Evolutionary conservation across 1,139 yeast species (phyloP), one percentile per base, ranked within the genome.

Genomic region (Suhomyces chickasaworum): DNA sequence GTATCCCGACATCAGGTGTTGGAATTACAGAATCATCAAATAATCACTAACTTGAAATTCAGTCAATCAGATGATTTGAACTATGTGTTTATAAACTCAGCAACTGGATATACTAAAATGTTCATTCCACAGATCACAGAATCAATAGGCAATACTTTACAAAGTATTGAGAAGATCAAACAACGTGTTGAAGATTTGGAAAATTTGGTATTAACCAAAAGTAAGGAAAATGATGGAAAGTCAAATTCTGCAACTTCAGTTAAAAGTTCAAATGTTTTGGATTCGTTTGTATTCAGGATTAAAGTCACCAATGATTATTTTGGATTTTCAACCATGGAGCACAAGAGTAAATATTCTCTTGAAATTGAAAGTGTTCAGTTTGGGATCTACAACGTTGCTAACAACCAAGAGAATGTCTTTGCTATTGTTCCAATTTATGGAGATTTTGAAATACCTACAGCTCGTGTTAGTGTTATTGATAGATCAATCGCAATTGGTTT

Each of bases 361-460:
- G 78, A 68, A 48, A 44, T 67, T 2, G 77, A 71, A 42, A 59
- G 59, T 4, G 48, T 61, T 1, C 49, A 60, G 0, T 37, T 59
- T 23, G 59, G 63, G 12, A 41, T 56, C 21, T 53, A 51, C 41
- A 68, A 68, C 50, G 58, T 69, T 16, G 57, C 60, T 2, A 57
- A 54, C 34, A 37, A 50, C 12, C 33, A 34, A 2, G 55, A 48
- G 23, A 49, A 46, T 2, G 37, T 22, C 7, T 44, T 43, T 30
- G 18, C 22, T 23, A 45, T 54, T 8, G 71, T 63, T 15, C 68
- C 69, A 1, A 52, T 67, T 0, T 61, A 61, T 50, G 83, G 83
- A 0, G 71, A 68, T 13, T 37, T 79, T 9, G 45, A 47, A 0
- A 48, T 79, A 2, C 81, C 82, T 1, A 66, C 78, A 0, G 63